Percentiles rank a stretch among this genome's conserved stretches.
Evolutionary conservation across 768 basidiomycete genomes (phyloP).

Genomic region (Daedaleopsis sinensis): DNA sequence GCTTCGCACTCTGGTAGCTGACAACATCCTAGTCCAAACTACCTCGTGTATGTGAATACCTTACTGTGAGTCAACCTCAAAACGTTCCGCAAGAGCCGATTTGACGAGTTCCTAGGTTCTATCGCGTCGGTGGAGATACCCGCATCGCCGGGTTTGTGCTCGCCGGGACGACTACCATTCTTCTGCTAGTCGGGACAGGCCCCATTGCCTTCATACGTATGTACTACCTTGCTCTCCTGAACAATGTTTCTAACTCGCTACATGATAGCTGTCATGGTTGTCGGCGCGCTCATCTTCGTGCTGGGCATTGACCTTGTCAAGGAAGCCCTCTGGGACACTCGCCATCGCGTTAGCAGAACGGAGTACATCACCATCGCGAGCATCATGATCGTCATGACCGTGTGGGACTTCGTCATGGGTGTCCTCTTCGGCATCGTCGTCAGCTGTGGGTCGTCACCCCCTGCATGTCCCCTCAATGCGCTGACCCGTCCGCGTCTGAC

Average conservation of each 20-base stretch:
- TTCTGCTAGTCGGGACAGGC: slow-evolving; percentile 83
- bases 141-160: slow-evolving; percentile 86
- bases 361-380: slow-evolving; percentile 85
- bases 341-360: slow-evolving; percentile 78
- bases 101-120: slow-evolving; percentile 57
- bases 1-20: neutral
- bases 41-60: slow-evolving; percentile 88
- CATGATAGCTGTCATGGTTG: slow-evolving; percentile 80
- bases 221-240: slow-evolving; percentile 30
- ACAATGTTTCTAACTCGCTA: neutral
- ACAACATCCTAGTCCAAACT: slow-evolving; percentile 63
- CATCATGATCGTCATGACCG: slow-evolving; percentile 92
- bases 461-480: neutral
- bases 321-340: slow-evolving; percentile 96
- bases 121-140: slow-evolving; percentile 89
- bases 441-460: slow-evolving; percentile 61
- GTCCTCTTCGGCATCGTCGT: slow-evolving; percentile 91
- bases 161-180: slow-evolving; percentile 66
- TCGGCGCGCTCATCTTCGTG: slow-evolving; percentile 90
- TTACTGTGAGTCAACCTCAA: slow-evolving; percentile 51
- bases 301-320: slow-evolving; percentile 93
- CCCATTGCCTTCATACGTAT: slow-evolving; percentile 92
- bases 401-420: slow-evolving; percentile 93
- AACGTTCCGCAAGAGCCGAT: slow-evolving; percentile 10
- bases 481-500: neutral